Evolutionary conservation across 1,284 basidiomycete species (phyloP).

Genomic region (Cerrena zonata): DNA sequence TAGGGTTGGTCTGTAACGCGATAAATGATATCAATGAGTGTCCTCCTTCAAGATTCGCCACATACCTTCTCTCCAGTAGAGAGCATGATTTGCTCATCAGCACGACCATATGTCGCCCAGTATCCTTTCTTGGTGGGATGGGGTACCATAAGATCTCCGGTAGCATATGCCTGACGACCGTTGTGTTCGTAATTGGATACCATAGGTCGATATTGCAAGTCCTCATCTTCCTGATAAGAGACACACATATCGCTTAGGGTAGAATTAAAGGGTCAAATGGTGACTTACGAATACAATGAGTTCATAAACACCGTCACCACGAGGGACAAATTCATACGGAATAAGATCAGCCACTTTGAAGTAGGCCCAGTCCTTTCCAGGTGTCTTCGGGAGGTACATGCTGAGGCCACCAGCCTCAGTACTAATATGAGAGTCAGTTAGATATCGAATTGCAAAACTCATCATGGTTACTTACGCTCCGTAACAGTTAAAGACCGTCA

Average conservation of each 20-base stretch:
- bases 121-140: conserved; percentile 34
- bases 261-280: background rate
- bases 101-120: conserved; percentile 36
- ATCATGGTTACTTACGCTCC: conserved; percentile 12
- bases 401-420: conserved; percentile 3
- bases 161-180: conserved; percentile 18
- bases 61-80: conserved; percentile 39
- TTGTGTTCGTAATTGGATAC: conserved; percentile 17
- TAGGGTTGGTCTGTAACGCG: conserved; percentile 32
- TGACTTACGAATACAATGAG: conserved; percentile 12
- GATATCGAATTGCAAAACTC: conserved; percentile 1
- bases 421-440: background rate
- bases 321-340: conserved; percentile 9
- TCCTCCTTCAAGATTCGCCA: background rate
- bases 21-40: background rate
- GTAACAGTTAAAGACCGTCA: conserved; percentile 11
- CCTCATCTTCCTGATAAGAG: conserved; percentile 2
- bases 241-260: background rate
- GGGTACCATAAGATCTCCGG: conserved; percentile 35
- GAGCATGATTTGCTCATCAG: conserved; percentile 42
- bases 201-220: conserved; percentile 6
- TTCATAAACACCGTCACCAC: conserved; percentile 11
- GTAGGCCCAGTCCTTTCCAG: conserved; percentile 17
- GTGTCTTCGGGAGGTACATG: conserved; percentile 6
- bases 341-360: conserved; percentile 8